Evolutionary conservation across 352 stramenopile genomes (phyloP).

Genomic region (Pythium phragmitis): DNA sequence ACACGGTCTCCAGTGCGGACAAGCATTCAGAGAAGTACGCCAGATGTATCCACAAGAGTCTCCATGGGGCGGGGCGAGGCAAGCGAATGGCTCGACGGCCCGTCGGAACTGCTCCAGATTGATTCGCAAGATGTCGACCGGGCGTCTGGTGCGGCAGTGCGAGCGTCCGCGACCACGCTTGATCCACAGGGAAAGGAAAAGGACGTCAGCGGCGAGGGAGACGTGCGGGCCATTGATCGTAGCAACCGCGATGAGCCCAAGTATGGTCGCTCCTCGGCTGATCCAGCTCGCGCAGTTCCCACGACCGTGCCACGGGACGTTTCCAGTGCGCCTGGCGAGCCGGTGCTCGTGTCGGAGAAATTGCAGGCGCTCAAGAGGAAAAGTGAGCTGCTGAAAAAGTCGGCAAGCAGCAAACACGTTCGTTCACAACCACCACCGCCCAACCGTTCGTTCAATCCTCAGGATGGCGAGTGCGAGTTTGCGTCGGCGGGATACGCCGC

Average conservation of each 20-base stretch:
- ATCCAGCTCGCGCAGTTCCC: background rate
- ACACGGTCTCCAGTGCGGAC: slow-evolving; percentile 12
- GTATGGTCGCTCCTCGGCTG: background rate
- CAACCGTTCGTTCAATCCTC: slow-evolving; percentile 22
- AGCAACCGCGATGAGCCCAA: background rate
- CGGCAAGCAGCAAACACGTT: slow-evolving; percentile 39
- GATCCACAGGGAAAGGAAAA: background rate
- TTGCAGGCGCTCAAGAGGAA: slow-evolving; percentile 63
- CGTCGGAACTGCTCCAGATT: slow-evolving; percentile 3
- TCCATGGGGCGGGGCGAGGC: background rate
- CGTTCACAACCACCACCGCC: background rate
- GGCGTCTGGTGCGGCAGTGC: background rate
- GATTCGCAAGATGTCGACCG: background rate
- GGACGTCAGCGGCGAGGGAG: background rate
- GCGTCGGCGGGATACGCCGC: slow-evolving; percentile 17
- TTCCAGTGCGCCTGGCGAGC: slow-evolving; percentile 21
- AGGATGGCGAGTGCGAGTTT: slow-evolving; percentile 26
- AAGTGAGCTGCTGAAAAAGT: slow-evolving; percentile 44
- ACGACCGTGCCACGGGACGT: slow-evolving; percentile 9
- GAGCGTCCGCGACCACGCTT: background rate
- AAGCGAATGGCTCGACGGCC: slow-evolving; percentile 1
- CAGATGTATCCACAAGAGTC: background rate
- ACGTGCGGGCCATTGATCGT: background rate
- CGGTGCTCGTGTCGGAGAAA: slow-evolving; percentile 43
- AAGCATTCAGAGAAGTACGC: background rate